phyloP scores from a whole-genome alignment of 2,329 filamentous ascomycete species.

The Parafenestella ontariensis region DNA sequence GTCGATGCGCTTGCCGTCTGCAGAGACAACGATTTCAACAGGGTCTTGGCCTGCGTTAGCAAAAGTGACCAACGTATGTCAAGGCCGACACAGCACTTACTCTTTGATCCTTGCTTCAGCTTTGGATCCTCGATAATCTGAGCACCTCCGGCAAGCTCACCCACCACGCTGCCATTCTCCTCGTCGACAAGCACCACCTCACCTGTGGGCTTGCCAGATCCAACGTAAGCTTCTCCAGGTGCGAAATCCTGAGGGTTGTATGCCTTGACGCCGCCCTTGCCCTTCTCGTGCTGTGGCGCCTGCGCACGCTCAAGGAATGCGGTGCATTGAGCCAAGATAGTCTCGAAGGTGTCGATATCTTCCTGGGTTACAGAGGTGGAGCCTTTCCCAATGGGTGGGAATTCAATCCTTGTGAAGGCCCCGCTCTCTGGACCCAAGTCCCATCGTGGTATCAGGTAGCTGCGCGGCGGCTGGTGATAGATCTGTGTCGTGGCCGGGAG shows the following conservation, averaged over 20 bases:
- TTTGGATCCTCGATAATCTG: constrained; percentile 77
- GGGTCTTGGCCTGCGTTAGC: constrained; percentile 64
- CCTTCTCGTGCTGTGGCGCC: constrained; percentile 57
- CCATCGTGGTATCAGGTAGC: constrained; percentile 95
- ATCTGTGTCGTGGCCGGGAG: constrained; percentile 96
- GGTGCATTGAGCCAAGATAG: constrained; percentile 96
- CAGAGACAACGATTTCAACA: constrained; percentile 77
- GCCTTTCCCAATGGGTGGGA: constrained; percentile 75
- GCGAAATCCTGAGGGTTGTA: constrained; percentile 87
- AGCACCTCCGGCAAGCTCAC: constrained; percentile 84
- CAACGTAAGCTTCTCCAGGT: constrained; percentile 79
- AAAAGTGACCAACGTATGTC: constrained; percentile 14
- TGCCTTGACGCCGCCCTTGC: constrained; percentile 42
- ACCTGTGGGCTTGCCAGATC: constrained; percentile 57
- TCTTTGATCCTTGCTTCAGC: constrained; percentile 88
- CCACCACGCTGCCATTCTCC: constrained; percentile 93
- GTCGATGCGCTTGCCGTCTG: constrained; percentile 71
- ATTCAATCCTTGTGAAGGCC: constrained; percentile 92
- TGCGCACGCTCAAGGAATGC: constrained; percentile 88
- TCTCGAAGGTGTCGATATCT: constrained; percentile 95
- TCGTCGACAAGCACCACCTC: constrained; percentile 94
- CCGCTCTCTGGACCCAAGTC: constrained; percentile 87
- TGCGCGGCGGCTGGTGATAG: constrained; percentile 91
- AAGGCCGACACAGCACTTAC: constrained; percentile 58
- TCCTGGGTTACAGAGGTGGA: constrained; percentile 75